Conservation (phyloP, 305 asterid species). For the Fraxinus xanthoxyloides region DNA sequence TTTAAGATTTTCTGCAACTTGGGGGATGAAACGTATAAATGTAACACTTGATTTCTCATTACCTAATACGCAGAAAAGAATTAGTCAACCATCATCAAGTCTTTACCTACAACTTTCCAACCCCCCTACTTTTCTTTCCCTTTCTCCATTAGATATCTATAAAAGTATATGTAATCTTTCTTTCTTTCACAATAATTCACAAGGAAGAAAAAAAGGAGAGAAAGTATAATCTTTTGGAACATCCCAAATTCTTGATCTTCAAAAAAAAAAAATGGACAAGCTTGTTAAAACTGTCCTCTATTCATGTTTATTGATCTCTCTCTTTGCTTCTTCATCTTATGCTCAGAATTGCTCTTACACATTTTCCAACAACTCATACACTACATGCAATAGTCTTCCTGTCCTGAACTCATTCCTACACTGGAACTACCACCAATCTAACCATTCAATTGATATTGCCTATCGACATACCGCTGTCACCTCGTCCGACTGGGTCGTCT, state of each 20-base stretch:
- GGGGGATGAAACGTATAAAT: neutral
- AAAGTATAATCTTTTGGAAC: neutral
- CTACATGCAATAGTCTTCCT: slow-evolving; percentile 48
- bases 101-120: slow-evolving; percentile 24
- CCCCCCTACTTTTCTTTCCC: slow-evolving; percentile 16
- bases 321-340: slow-evolving; percentile 5
- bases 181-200: neutral
- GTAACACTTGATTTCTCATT: neutral
- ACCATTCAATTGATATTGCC: slow-evolving; percentile 58
- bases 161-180: too few relatives aligned
- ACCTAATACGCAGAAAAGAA: slow-evolving; percentile 17
- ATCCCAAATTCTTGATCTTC: neutral
- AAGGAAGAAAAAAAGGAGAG: neutral
- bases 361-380: slow-evolving; percentile 35
- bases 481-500: slow-evolving; percentile 55
- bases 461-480: slow-evolving; percentile 53
- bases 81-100: slow-evolving; percentile 26
- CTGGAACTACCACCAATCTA: slow-evolving; percentile 60
- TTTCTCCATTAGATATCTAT: slow-evolving; percentile 6
- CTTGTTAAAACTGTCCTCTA: slow-evolving; percentile 15
- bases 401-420: slow-evolving; percentile 61
- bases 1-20: neutral
- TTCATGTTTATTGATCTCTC: slow-evolving; percentile 12
- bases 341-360: slow-evolving; percentile 47
- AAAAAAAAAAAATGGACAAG: slow-evolving; percentile 24